Conservation (phyloP, 2,329 filamentous ascomycete species). For the Aureobasidium sp. region DNA sequence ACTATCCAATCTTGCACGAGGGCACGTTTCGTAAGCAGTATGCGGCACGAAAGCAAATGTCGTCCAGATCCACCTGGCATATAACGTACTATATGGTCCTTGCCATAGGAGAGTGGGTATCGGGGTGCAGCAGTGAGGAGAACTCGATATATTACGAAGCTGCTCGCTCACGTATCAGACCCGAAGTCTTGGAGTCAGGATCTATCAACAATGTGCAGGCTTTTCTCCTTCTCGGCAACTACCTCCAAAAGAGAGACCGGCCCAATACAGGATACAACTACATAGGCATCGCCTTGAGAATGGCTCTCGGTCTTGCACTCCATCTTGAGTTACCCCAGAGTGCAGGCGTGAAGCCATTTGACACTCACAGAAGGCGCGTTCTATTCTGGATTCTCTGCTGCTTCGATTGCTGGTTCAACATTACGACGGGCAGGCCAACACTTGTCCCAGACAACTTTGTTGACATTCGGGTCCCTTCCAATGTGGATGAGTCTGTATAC, state of each 20-base stretch:
- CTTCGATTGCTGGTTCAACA: conserved; percentile 43
- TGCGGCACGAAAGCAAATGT: conserved; percentile 30
- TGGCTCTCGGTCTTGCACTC: conserved; percentile 44
- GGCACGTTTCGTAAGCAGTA: conserved; percentile 42
- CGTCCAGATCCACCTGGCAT: conserved; percentile 34
- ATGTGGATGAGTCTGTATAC: conserved; percentile 35
- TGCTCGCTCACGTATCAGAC: conserved; percentile 39
- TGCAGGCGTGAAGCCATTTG: conserved; percentile 32
- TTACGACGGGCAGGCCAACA: conserved; percentile 45
- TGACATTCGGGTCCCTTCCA: conserved; percentile 38
- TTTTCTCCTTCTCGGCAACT: conserved; percentile 41
- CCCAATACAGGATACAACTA: conserved; percentile 46
- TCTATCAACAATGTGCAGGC: conserved; percentile 45
- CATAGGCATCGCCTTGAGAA: conserved; percentile 40
- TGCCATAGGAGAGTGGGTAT: conserved; percentile 39
- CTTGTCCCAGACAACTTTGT: conserved; percentile 39
- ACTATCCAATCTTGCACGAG: conserved; percentile 44
- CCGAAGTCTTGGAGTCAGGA: conserved; percentile 43
- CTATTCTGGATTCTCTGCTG: conserved; percentile 36
- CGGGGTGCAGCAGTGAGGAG: conserved; percentile 33
- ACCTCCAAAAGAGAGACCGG: conserved; percentile 45
- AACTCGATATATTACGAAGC: conserved; percentile 39
- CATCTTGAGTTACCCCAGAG: conserved; percentile 43
- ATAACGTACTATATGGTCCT: conserved; percentile 42
- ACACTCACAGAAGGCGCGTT: conserved; percentile 26